Conservation (phyloP, 495 filamentous ascomycete genomes). For the Daldinia bambusicola region DNA sequence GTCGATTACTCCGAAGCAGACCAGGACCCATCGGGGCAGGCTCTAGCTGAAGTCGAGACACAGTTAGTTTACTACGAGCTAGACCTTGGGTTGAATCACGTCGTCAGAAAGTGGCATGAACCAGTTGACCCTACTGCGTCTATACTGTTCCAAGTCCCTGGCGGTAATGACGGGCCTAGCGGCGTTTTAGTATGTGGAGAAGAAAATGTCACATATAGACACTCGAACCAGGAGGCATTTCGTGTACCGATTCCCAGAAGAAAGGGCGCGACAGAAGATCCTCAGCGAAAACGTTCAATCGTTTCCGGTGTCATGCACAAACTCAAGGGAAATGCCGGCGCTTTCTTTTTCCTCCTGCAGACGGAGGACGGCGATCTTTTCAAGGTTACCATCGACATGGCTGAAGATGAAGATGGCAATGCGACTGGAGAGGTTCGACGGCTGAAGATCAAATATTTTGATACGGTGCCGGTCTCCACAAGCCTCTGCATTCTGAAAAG, state of each 20-base stretch:
- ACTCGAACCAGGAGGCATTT: constrained; percentile 90
- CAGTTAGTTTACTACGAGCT: constrained; percentile 96
- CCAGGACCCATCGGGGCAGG: constrained; percentile 87
- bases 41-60: constrained; percentile 84
- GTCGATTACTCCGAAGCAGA: constrained; percentile 92
- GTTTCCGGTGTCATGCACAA: constrained; percentile 95
- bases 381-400: constrained; percentile 93
- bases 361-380: constrained; percentile 97
- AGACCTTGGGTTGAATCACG: constrained; percentile 95
- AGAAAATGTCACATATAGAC: constrained; percentile 93
- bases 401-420: constrained; percentile 80
- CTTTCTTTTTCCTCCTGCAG: constrained; percentile 97
- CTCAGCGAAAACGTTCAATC: constrained; percentile 85
- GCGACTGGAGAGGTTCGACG: constrained; percentile 80
- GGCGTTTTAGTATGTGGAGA: constrained; percentile 95
- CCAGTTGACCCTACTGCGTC: constrained; percentile 89
- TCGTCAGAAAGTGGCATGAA: constrained; percentile 95
- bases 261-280: constrained; percentile 88
- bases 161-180: constrained; percentile 91
- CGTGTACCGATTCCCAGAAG: constrained; percentile 89
- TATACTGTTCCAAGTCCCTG: constrained; percentile 94
- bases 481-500: constrained; percentile 93
- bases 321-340: constrained; percentile 79
- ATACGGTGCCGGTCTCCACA: constrained; percentile 89
- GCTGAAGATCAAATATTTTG: constrained; percentile 97